phyloP scores from a whole-genome alignment of 23 red algal species.

The Rhodosorus marinus region DNA sequence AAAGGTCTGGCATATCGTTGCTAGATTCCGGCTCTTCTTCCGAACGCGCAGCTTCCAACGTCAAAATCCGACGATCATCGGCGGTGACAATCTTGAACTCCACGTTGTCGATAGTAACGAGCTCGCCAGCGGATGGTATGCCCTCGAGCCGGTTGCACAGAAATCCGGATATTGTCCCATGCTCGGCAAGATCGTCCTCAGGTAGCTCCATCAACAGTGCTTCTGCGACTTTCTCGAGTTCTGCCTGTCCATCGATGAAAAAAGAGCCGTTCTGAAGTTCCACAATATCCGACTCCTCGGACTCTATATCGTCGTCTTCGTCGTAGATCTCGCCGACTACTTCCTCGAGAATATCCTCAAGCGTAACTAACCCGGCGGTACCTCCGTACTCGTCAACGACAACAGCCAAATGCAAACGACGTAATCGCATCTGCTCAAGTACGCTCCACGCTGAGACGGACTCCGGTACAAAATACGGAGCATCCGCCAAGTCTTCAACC shows the following conservation, averaged over 20 bases:
- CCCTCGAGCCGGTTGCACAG: constrained; percentile 73
- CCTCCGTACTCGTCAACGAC: constrained; percentile 99
- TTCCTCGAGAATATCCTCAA: constrained; percentile 98
- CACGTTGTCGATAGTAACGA: constrained; percentile 25
- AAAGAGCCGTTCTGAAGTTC: constrained; percentile 11
- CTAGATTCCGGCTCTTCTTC: too few species aligned
- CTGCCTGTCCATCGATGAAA: constrained; percentile 53
- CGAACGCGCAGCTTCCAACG: constrained; percentile 32
- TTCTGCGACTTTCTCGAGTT: constrained; percentile 57
- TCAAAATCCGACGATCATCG: constrained; percentile 75
- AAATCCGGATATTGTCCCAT: constrained; percentile 90
- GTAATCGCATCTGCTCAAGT: constrained; percentile 86
- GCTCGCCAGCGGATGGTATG: constrained; percentile 55
- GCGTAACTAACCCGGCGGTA: constrained; percentile 80
- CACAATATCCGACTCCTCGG: constrained; percentile 28
- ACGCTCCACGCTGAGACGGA: constrained; percentile 78
- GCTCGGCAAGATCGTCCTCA: constrained; percentile 76
- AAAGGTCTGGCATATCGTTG: too few species aligned
- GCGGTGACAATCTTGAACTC: constrained; percentile 53
- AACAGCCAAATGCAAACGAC: constrained; percentile 82
- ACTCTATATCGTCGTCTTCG: constrained; percentile 91
- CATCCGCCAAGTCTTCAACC: constrained; percentile 44
- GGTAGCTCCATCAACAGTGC: constrained; percentile 26
- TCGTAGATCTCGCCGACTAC: constrained; percentile 99
- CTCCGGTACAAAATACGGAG: constrained; percentile 92